Conservation (phyloP, 495 filamentous ascomycete species). For the Schizothecium vesticola region DNA sequence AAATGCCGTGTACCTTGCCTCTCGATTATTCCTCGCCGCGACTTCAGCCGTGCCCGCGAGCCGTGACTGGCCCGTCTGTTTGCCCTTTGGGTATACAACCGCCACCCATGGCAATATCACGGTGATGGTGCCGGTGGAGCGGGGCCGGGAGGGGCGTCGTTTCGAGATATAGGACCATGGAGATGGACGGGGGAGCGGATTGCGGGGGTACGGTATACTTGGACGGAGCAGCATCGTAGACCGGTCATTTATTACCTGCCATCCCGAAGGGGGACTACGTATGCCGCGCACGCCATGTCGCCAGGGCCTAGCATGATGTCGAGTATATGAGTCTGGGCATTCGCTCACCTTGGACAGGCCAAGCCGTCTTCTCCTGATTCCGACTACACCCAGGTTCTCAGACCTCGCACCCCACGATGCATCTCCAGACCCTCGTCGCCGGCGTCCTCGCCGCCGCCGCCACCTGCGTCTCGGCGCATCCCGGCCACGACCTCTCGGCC, state of each 20-base stretch:
- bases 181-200: not conserved
- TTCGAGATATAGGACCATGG: not conserved
- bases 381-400: no score
- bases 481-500: conserved; percentile 43
- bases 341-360: not conserved
- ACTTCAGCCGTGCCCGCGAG: not conserved
- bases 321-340: not conserved
- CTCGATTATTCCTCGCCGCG: not conserved
- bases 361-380: not conserved
- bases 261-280: not conserved
- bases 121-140: not conserved
- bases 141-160: not conserved
- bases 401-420: conserved; percentile 11
- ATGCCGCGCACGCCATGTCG: not conserved
- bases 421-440: conserved; percentile 12
- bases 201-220: not conserved
- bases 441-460: conserved; percentile 14
- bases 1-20: not conserved
- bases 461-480: conserved; percentile 33
- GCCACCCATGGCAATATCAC: not conserved
- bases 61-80: not conserved
- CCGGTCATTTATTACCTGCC: not conserved
- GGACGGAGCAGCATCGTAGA: not conserved
- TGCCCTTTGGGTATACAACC: not conserved
- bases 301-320: no score